A percentile compares a stretch with the other conserved stretches of the same genome.
Evolutionary conservation across 495 filamentous ascomycete genomes (phyloP).

Genomic region (Xylaria grammica): DNA sequence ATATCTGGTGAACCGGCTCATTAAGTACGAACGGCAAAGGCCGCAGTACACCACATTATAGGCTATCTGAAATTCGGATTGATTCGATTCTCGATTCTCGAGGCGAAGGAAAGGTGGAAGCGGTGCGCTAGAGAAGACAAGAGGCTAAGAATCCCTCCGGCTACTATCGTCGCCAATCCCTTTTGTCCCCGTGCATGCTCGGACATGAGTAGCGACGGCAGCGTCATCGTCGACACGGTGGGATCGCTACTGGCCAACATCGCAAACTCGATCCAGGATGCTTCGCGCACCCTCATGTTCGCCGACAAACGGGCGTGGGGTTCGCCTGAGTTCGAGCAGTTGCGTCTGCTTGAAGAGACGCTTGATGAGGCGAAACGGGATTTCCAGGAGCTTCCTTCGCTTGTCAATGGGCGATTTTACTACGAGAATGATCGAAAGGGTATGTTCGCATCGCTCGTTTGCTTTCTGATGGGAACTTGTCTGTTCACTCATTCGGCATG

Average conservation of each 20-base stretch:
- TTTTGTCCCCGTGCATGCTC: conserved; percentile 17
- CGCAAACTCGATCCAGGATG: conserved; percentile 49
- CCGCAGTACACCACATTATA: not conserved
- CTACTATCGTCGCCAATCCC: conserved; percentile 7
- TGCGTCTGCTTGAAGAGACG: conserved; percentile 49
- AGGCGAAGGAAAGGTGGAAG: not conserved
- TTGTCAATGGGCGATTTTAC: conserved; percentile 53
- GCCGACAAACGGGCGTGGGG: conserved; percentile 58
- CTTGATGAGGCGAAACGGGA: conserved; percentile 58
- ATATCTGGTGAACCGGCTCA: conserved; percentile 4
- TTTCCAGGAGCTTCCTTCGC: conserved; percentile 53
- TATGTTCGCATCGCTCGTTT: conserved; percentile 29
- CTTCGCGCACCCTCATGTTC: conserved; percentile 52
- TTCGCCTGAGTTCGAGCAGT: conserved; percentile 55
- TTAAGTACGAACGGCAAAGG: conserved; percentile 1
- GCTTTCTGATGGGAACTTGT: not conserved
- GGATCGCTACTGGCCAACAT: conserved; percentile 55
- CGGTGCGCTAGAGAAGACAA: not conserved
- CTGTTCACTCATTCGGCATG: not conserved
- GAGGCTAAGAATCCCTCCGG: conserved; percentile 1
- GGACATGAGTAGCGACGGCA: conserved; percentile 43
- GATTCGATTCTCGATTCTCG: not conserved
- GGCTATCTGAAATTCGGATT: not conserved
- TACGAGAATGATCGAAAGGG: conserved; percentile 55
- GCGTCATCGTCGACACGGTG: conserved; percentile 39